These are phyloP conservation scores for Aureobasidium sp. DNA, from an alignment of 2,329 filamentous ascomycete species.

Conservation along the genomic window DNA sequence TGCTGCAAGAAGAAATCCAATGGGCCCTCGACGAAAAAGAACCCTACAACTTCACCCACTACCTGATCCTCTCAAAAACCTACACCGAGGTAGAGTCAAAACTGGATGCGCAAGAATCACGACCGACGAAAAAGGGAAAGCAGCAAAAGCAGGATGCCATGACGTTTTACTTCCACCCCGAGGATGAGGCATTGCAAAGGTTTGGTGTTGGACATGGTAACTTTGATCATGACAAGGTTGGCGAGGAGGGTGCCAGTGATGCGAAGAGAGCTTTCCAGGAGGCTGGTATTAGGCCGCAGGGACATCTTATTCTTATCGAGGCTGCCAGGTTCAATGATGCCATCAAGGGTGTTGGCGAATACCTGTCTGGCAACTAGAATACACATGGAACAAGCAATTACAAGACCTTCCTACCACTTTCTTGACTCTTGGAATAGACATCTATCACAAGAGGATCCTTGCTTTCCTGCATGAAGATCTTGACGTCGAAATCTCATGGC, in stretches of 20 bases:
- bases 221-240: conserved; percentile 70
- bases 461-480: not conserved
- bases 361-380: conserved; percentile 38
- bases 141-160: conserved; percentile 37
- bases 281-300: conserved; percentile 74
- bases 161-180: conserved; percentile 86
- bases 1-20: conserved; percentile 85
- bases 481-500: not conserved
- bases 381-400: not conserved
- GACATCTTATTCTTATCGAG: conserved; percentile 81
- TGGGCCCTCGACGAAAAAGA: conserved; percentile 85
- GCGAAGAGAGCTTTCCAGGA: conserved; percentile 94
- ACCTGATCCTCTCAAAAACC: conserved; percentile 83
- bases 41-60: conserved; percentile 88
- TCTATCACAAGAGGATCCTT: too few species aligned
- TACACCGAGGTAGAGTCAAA: conserved; percentile 81
- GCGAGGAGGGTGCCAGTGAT: conserved; percentile 71
- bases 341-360: conserved; percentile 67
- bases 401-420: not conserved
- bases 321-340: conserved; percentile 65
- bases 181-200: conserved; percentile 81
- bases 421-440: too few species aligned
- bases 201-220: conserved; percentile 61
- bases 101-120: conserved; percentile 57
- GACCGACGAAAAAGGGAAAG: conserved; percentile 57